Evolutionary conservation across 805 yeast genomes (phyloP), one percentile per base, ranked within the genome.

Genomic region (Lachancea mirantina): DNA sequence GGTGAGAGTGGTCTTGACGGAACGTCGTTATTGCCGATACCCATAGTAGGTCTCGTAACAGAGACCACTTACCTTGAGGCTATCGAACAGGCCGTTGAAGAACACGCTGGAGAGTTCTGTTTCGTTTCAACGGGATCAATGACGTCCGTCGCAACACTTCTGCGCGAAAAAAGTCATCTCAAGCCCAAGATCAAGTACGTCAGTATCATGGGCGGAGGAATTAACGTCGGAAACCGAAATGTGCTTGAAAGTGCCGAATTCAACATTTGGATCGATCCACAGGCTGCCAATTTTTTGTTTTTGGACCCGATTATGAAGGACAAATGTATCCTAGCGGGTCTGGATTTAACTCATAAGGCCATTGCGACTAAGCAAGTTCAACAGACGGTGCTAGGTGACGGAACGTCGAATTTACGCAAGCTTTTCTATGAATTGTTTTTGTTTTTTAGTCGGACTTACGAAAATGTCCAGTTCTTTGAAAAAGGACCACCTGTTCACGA

Each of bases 1-100:
- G 95, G 95, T 1, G 60, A 55, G 21, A 62, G 78, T 2, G 96
- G 95, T 0, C 59, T 85, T 14, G 89, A 84, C 28, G 94, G 92
- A n/a, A 73, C 82, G 0, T 57, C 62, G 2, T 50, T 78, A 19
- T 67, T 85, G 4, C 79, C 82, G 2, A 41, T 39, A 10, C 71
- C 85, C 0, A 46, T 45, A 0, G 49, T 60, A 21, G 40, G 42
- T 3, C 43, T 58, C 8, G 51, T 43, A 25, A 57, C 59, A 19
- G 54, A 52, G 17, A 48, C 50, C 34, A 49, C 62, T 2, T 70
- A 72, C 24, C 42, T 66, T 3, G 54, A 55, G 10, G 65, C 66
- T 2, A 56, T 70, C 42, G 60, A 61, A 18, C 46, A 54, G 3
- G 75, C 78, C 1, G 63, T 76, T 3, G 40, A 59, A 14, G 36